Conservation (phyloP, 768 basidiomycete species). For the Pulveroboletus frians region DNA sequence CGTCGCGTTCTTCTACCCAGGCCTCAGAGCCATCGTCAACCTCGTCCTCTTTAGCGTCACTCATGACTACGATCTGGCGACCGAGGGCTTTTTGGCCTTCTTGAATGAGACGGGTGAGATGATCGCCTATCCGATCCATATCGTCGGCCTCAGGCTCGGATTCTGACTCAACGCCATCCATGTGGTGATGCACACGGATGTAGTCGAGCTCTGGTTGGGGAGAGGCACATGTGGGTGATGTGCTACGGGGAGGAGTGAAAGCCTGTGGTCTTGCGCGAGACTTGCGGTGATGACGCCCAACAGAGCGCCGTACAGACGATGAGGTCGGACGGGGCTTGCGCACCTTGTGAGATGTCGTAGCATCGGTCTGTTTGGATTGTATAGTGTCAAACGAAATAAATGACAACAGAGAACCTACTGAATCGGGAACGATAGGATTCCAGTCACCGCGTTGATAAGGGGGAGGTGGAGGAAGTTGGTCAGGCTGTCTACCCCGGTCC, state of each 20-base stretch:
- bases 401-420: slow-evolving; percentile 19
- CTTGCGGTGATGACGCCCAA: slow-evolving; percentile 34
- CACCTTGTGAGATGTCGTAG: slow-evolving; percentile 35
- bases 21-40: slow-evolving; percentile 69
- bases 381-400: slow-evolving; percentile 10
- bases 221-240: slow-evolving; percentile 26
- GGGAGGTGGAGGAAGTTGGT: slow-evolving; percentile 49
- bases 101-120: slow-evolving; percentile 63
- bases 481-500: slow-evolving; percentile 60
- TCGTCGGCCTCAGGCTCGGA: slow-evolving; percentile 39
- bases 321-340: slow-evolving; percentile 34
- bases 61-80: slow-evolving; percentile 74
- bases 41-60: slow-evolving; percentile 68
- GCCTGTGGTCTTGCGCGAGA: slow-evolving; percentile 23
- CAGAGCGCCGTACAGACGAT: slow-evolving; percentile 32
- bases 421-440: slow-evolving; percentile 39
- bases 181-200: slow-evolving; percentile 20
- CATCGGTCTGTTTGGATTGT: slow-evolving; percentile 30
- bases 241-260: slow-evolving; percentile 25
- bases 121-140: slow-evolving; percentile 83
- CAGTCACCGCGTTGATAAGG: slow-evolving; percentile 62
- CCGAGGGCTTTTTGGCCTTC: slow-evolving; percentile 75
- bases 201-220: slow-evolving; percentile 43
- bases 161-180: slow-evolving; percentile 34
- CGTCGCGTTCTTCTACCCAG: slow-evolving; percentile 65